These are phyloP conservation scores for Botryotinia globosa DNA, from an alignment of 2,329 filamentous ascomycete genomes.

Conservation along the genomic window DNA sequence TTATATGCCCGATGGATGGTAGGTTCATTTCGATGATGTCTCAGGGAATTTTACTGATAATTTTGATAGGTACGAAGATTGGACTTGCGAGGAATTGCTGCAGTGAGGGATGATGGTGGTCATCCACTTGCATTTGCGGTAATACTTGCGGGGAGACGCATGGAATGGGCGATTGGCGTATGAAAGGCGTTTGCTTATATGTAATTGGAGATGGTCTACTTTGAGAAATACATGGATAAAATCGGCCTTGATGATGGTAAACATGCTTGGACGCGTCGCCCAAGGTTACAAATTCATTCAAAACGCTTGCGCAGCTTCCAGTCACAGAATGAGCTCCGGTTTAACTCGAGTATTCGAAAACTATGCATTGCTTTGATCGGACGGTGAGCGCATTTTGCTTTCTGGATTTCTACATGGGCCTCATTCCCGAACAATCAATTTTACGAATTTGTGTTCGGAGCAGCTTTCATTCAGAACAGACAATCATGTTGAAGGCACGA, in stretches of 20 bases:
- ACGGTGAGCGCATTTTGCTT: neutral
- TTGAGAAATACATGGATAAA: neutral
- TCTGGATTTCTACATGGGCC: neutral
- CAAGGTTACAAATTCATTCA: neutral
- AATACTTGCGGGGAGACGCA: conserved; percentile 22
- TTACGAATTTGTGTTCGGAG: neutral
- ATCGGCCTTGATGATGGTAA: neutral
- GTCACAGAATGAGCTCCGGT: neutral
- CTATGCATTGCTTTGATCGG: neutral
- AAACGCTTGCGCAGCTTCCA: neutral
- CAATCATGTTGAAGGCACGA: neutral
- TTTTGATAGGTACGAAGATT: conserved; percentile 76
- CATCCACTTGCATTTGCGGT: conserved; percentile 17
- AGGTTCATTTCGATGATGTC: conserved; percentile 44
- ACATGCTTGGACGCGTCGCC: neutral
- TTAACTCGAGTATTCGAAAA: neutral
- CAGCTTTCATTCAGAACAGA: neutral
- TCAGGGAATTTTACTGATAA: conserved; percentile 11
- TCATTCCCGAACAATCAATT: too few relatives aligned
- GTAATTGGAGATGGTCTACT: conserved; percentile 5
- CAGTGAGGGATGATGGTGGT: conserved; percentile 28
- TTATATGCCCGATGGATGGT: conserved; percentile 96
- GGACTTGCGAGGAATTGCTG: conserved; percentile 95
- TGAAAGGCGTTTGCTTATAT: conserved; percentile 27
- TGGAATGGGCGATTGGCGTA: conserved; percentile 35